A percentile compares a stretch with the other conserved stretches of the same genome.
phyloP scores from a whole-genome alignment of 352 stramenopile species.

The Phytophthora pisi region DNA sequence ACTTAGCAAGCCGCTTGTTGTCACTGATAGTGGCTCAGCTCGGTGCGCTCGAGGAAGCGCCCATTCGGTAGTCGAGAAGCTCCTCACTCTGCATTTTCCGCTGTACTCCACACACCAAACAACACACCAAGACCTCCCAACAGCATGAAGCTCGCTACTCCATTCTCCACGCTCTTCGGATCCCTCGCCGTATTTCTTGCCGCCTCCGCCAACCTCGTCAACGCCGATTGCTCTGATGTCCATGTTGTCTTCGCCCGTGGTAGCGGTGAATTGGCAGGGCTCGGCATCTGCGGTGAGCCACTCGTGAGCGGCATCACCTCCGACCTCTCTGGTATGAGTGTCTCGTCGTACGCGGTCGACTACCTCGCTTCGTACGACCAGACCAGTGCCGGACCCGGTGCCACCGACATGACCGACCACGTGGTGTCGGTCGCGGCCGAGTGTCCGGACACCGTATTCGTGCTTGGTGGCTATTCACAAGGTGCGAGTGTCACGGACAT shows the following conservation, averaged over 20 bases:
- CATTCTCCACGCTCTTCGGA: neutral
- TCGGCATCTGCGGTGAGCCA: conserved; percentile 40
- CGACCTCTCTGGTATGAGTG: conserved; percentile 38
- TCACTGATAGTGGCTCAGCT: neutral
- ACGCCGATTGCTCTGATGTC: conserved; percentile 33
- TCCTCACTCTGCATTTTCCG: conserved; percentile 19
- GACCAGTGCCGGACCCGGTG: conserved; percentile 33
- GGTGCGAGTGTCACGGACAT: conserved; percentile 43
- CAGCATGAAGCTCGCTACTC: conserved; percentile 3
- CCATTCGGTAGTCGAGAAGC: conserved; percentile 1
- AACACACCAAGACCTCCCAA: neutral
- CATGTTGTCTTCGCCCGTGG: conserved; percentile 45
- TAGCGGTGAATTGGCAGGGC: conserved; percentile 32
- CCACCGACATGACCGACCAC: conserved; percentile 45
- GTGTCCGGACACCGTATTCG: conserved; percentile 39
- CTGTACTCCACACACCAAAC: conserved; percentile 4
- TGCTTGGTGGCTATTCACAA: conserved; percentile 43
- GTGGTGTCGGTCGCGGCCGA: conserved; percentile 25
- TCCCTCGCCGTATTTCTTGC: neutral
- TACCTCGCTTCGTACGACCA: conserved; percentile 37
- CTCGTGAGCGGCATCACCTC: conserved; percentile 37
- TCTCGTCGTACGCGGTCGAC: conserved; percentile 41
- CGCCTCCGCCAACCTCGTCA: conserved; percentile 2
- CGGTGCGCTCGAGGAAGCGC: neutral
- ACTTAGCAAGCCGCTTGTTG: conserved; percentile 19